Percentiles rank a stretch among this genome's conserved stretches.
phyloP scores from a whole-genome alignment of 495 filamentous ascomycete species.

The Pyrenopolyporus hunteri region DNA sequence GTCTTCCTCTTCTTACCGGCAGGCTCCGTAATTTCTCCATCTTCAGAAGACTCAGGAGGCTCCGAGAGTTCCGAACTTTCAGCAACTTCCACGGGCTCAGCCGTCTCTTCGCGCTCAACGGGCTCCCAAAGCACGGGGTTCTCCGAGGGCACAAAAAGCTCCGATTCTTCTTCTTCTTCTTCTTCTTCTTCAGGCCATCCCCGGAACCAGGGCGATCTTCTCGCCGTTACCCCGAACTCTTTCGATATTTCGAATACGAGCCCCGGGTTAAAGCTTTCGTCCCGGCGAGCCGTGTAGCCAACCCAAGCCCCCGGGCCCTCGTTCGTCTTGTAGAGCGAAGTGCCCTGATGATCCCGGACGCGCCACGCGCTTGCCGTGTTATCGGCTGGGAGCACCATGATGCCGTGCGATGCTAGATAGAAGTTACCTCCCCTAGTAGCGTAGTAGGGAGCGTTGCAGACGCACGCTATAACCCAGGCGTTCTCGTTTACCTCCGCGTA shows the following conservation, averaged over 20 bases:
- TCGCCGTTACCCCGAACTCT: not conserved
- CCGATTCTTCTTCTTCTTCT: too few species aligned
- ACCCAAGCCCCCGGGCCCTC: not conserved
- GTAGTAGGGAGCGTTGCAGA: not conserved
- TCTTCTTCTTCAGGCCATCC: too few species aligned
- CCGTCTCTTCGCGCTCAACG: too few species aligned
- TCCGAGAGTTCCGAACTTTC: too few species aligned
- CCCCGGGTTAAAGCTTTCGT: not conserved
- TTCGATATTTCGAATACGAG: not conserved
- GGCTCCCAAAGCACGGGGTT: too few species aligned
- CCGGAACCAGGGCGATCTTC: not conserved
- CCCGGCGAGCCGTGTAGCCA: not conserved
- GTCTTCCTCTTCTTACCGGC: too few species aligned
- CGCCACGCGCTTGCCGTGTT: slow-evolving; percentile 15
- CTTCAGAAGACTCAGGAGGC: too few species aligned
- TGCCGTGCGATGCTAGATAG: slow-evolving; percentile 14
- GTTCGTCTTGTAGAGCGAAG: not conserved
- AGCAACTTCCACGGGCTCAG: too few species aligned
- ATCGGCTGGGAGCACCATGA: slow-evolving; percentile 1
- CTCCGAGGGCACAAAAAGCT: too few species aligned
- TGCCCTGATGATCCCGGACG: not conserved
- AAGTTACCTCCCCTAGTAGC: not conserved
- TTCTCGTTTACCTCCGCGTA: not conserved
- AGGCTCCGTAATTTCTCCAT: too few species aligned
- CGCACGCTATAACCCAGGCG: slow-evolving; percentile 1